A percentile compares a stretch with the other conserved stretches of the same genome.
phyloP scores from a whole-genome alignment of 139 green algal species.

The Trebouxia sp. region DNA sequence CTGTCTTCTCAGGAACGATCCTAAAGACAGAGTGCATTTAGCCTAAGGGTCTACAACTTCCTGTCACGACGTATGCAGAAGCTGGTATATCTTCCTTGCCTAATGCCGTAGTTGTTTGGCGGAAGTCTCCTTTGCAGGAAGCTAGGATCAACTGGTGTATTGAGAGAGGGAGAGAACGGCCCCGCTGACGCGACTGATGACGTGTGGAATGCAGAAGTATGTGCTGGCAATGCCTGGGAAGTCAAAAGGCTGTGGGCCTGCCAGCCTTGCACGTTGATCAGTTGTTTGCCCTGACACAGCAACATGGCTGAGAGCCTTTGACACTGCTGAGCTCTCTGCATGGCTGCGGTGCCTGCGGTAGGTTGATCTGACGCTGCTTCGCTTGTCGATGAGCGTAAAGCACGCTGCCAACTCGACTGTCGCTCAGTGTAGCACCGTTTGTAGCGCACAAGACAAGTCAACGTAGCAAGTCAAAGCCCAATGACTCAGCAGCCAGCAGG shows the following conservation, averaged over 20 bases:
- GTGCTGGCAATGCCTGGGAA: not conserved
- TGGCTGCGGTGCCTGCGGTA: not conserved
- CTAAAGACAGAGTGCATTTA: slow-evolving; percentile 38
- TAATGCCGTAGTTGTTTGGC: slow-evolving; percentile 29
- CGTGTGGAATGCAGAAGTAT: not conserved
- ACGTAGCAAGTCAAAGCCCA: not conserved
- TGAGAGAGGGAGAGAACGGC: not conserved
- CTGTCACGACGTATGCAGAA: not conserved
- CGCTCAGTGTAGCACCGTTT: too few species aligned
- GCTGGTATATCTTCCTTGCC: too few species aligned
- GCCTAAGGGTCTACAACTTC: not conserved
- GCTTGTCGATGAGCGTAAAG: too few species aligned
- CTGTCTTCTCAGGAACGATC: slow-evolving; percentile 89
- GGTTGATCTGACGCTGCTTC: too few species aligned
- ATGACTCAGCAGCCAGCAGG: slow-evolving; percentile 15
- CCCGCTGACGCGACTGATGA: not conserved
- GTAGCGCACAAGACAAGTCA: not conserved
- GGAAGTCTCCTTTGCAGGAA: slow-evolving; percentile 14
- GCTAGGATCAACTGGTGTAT: slow-evolving; percentile 19
- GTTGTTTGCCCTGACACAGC: not conserved
- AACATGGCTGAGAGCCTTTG: not conserved
- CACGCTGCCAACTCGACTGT: too few species aligned
- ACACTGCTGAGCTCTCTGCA: not conserved
- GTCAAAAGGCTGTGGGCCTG: not conserved
- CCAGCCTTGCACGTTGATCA: not conserved